Base-by-base conservation (phyloP, 129 eudicot genomes). In the Escallonia herrerae region DNA sequence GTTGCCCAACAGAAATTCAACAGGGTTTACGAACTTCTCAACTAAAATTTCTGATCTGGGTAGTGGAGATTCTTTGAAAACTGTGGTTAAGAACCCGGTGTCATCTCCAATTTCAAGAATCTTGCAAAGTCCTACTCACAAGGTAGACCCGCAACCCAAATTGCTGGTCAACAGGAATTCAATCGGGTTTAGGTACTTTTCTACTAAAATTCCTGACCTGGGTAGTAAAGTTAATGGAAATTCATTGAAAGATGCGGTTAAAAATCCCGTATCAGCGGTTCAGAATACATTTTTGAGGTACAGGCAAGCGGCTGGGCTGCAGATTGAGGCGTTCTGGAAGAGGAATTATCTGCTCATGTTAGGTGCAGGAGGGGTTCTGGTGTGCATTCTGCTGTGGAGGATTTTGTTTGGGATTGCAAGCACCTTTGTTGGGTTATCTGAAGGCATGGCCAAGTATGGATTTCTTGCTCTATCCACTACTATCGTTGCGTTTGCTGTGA, bases 391-490 rank as follows among this genome's bases (percentile, higher is more conserved):
- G 75, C 68, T 93, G 12, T 93, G 99, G 99, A 82, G 95, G 87
- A 62, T 86, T 45, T 63, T 93, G 95, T 89, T 93, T 82, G 99
- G 99, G 46, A 82, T 89, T 44, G 99, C 95, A 3, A 83, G 76
- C 56, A 84, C 89, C 63, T 83, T 93, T 70, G 74, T 93, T 65
- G 91, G 99, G 46, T 86, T 93, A 38, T 89, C 96, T 8, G 99
- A 93, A 79, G 96, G 99, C 72, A 89, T 93, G 91, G 99, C 99
- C 44, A 89, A 93, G 89, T 93, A 88, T 76, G 99, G 96, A 42
- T 89, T 93, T 63, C 95, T 93, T 69, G 99, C 99, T 56, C 96
- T 93, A 71, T 93, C 99, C 0, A 57, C 87, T 2, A 90, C 99
- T 63, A 84, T 93, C 15, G 96, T 93, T 46, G 91, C 87, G 2